Evolutionary conservation across 257 asterid species (phyloP), one percentile per base, ranked within the genome.

Genomic region (Nicotiana noctiflora): DNA sequence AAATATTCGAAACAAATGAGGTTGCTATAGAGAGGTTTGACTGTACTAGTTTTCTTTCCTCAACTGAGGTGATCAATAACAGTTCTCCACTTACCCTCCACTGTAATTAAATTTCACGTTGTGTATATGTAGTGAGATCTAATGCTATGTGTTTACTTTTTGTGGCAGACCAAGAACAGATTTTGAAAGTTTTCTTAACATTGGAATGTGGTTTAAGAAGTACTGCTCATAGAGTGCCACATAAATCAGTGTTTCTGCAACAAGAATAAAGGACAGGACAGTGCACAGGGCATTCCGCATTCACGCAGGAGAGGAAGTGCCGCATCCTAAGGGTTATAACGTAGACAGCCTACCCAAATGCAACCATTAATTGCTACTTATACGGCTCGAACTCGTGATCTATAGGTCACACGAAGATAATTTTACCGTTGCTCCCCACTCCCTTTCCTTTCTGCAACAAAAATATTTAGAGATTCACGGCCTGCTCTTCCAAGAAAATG

Each of bases 151-250:
- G 14, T 65, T 76, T 81, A 23, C 40, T 72, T 15, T 21, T 23
- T 60, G 0, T 77, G 89, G 88, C 96, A 92, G 99, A 79, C 99
- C 99, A 0, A 96, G 84, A 78, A 89, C 98, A 3, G 98, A 95
- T 82, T 92, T 91, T 3, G 99, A 93, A 79, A 92, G 99, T 94
- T 95, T 84, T 85, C 92, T 95, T 27, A 89, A 92, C 32, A 87
- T 92, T 27, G 99, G 96, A 52, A 78, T 89, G 55, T 92, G 99
- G 99, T 93, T 95, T 90, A 91, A 85, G 82, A 93, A 92, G 88
- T 79, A 91, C 34, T 93, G 98, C 90, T 87, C 81, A 83, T 89
- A 89, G 81, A 64, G 21, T 46, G 60, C 15, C 4, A 46, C 60
- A 68, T 40, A 23, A 23, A 23, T 44, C 57, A 44, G 21, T 70